Evolutionary conservation across 2,329 filamentous ascomycete genomes (phyloP), one percentile per base, ranked within the genome.

Genomic region (Fusarium decemcellulare): DNA sequence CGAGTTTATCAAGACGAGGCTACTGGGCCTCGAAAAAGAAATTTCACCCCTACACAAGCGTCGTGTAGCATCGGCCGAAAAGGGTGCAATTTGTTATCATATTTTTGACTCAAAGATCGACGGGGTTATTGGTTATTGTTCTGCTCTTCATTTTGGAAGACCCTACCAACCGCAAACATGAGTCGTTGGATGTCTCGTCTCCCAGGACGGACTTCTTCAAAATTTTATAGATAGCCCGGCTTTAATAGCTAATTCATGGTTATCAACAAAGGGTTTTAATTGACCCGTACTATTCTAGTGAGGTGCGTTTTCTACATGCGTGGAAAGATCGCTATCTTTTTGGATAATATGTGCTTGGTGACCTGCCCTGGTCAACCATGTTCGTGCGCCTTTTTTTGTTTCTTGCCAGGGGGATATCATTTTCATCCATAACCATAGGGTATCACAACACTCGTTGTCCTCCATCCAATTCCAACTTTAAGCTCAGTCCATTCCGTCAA

Each of bases 401-500:
- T 42, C 27, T 39, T 36, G 9, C 39, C 18, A 54, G 32, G 23
- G 23, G 55, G 5, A 27, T 30, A 48, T 50, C 55, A 40, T 50
- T 42, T 42, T 34, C 32, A 34, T 34, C 29, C 37, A n/a, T 40
- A 12, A 57, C 43, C 39, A 59, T 29, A 32, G 67, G 66, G 67
- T 70, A 70, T 70, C 67, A 50, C 50, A 68, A 68, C 50, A 11
- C 18, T 32, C 50, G 30, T 51, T 52, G 27, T 67, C 43, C 11
- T 39, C 58, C 55, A 36, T 52, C 34, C 6, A 39, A 54, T 15
- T 23, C 36, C 14, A 15, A 32, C 43, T 56, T 34, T 39, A 18
- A 32, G 23, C 40, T 68, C 65, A 86, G 61, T 86, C 84, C 68
- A 87, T 61, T 8, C 81, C 84, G 12, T 84, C 81, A 63, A 87